Evolutionary conservation across 176 grass and related monocot genomes (phyloP), one percentile per base, ranked within the genome.

Genomic region (maize (Zea mays)): DNA sequence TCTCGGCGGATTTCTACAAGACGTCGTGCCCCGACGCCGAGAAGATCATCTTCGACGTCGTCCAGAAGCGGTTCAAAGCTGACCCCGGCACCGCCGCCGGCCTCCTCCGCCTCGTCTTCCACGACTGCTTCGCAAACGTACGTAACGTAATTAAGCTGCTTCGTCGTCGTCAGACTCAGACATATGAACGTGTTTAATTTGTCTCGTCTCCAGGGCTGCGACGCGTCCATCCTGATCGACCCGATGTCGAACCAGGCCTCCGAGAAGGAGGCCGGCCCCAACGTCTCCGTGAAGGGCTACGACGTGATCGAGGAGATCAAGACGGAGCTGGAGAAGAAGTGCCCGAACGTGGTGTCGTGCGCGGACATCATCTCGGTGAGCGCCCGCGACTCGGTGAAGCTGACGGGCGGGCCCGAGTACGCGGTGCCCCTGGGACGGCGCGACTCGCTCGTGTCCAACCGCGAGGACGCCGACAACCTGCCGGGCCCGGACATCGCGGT

Each of bases 151-250:
- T 27, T 27, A 27, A 27, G 27, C 27, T 27, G 27, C 27, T 27
- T 27, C 27, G 27, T 27, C 27, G 27, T 27, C 27, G 27, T 27
- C 27, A 27, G 27, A 27, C 27, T 27, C 27, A 27, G 27, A 27
- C 27, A 27, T 27, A 27, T 27, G 27, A 27, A 39, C 38, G 38
- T 39, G 38, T 39, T 4, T 38, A 2, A 16, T 2, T 55, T 6
- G 51, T 54, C 7, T 47, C 8, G 8, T 78, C 5, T 20, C 17
- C 20, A 94, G 89, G 93, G 89, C 2, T 96, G 93, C 37, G 93
- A 96, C 73, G 93, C 78, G 65, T 96, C 93, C 2, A 79, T 96
- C 84, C 55, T 96, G 49, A 86, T 96, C 52, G 91, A 90, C 78
- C 88, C 88, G 8, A 13, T 90, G 42, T 80, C 84, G 39, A 82